Evolutionary conservation across 2,329 filamentous ascomycete genomes (phyloP).

Genomic region (Achaetomium macrosporum): DNA sequence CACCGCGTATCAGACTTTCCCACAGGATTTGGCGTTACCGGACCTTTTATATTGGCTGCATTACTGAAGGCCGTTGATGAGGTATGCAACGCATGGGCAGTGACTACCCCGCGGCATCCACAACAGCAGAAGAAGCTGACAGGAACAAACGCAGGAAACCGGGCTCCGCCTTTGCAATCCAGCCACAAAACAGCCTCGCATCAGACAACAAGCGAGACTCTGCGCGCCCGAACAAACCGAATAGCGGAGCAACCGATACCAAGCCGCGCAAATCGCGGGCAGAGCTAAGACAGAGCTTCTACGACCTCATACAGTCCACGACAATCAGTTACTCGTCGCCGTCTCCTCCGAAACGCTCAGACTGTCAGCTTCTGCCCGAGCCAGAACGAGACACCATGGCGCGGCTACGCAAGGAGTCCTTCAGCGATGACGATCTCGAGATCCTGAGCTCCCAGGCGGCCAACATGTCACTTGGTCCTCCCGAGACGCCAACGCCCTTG

Average conservation of each 20-base stretch:
- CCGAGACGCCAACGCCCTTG: slow-evolving; percentile 36
- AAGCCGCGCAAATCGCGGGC: slow-evolving; percentile 9
- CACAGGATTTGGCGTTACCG: too few species aligned
- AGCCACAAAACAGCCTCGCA: slow-evolving; percentile 25
- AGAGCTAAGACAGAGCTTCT: slow-evolving; percentile 23
- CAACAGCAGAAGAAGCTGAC: neutral
- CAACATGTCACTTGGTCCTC: slow-evolving; percentile 23
- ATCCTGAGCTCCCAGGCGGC: slow-evolving; percentile 31
- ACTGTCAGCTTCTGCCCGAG: neutral
- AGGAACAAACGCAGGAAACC: slow-evolving; percentile 22
- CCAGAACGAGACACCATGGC: slow-evolving; percentile 15
- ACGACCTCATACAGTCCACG: slow-evolving; percentile 23
- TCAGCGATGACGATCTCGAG: slow-evolving; percentile 34
- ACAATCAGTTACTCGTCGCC: slow-evolving; percentile 19
- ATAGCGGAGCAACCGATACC: neutral
- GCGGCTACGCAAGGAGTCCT: slow-evolving; percentile 25
- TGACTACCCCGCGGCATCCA: too few species aligned
- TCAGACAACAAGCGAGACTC: slow-evolving; percentile 12
- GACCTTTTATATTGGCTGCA: too few species aligned
- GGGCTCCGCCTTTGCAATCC: slow-evolving; percentile 24
- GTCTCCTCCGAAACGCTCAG: neutral
- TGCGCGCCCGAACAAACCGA: neutral
- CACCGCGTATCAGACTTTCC: too few species aligned
- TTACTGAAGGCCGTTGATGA: too few species aligned
- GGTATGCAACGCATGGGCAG: too few species aligned